Evolutionary conservation across 768 basidiomycete species (phyloP), one percentile per base, ranked within the genome.

Genomic region (Coprinellus micaceus): DNA sequence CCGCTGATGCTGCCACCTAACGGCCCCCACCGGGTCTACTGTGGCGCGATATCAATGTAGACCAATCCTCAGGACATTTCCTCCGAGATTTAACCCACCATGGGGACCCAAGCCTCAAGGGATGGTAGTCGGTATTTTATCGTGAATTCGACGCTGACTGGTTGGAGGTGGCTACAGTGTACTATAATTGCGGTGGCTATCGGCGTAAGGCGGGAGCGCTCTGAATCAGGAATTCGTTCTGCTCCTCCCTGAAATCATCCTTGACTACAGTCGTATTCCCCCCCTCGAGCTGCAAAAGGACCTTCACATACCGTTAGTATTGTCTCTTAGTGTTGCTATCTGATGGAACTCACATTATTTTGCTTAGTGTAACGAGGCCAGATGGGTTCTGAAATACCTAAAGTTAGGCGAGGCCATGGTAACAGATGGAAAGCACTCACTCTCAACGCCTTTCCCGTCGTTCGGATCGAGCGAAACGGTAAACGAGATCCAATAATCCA

Each of bases 401-500:
- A n/a, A n/a, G 52, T 24, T 44, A 19, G 28, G 46, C 40, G 26
- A 44, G 26, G 13, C 19, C 13, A 52, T 12, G 6, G 3, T 11
- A 47, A 17, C n/a, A 33, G 33, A 3, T 43, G 36, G 24, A 19
- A 53, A 51, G 33, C 13, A 63, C 68, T 48, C 56, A 74, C 72
- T 69, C 50, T 61, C 21, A 36, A 51, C 45, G 15, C 75, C 74
- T 21, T 59, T 63, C 2, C 67, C 67, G 47, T 77, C 76, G 58
- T 77, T 77, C 2, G 74, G 76, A 54, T 74, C 66, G 37, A 77
- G 58, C 30, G 66, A 69, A 2, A 66, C 71, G 1, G 69, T 69
- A 49, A 76, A 77, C 3, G 76, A 77, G 9, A 77, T 66, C 75
- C 74, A 77, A 53, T 76, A 77, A 55, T 77, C 72, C 25, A 74